phyloP scores from a whole-genome alignment of 257 asterid genomes.

The Penstemon eatonii region DNA sequence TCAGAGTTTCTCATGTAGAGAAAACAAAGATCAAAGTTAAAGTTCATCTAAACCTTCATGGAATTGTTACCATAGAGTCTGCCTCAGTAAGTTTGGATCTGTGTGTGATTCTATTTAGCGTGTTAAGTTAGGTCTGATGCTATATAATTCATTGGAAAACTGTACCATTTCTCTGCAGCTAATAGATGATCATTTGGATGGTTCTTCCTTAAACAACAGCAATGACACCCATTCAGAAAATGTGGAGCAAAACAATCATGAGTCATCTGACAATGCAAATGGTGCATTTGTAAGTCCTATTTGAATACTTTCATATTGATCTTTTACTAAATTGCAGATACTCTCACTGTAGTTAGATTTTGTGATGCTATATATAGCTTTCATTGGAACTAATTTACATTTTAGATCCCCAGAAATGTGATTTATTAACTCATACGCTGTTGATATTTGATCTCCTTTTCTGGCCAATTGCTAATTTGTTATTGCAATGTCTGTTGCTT shows the following conservation, averaged over 20 bases:
- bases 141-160: slow-evolving; percentile 16
- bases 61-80: slow-evolving; percentile 68
- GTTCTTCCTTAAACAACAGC: slow-evolving; percentile 37
- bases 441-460: slow-evolving; percentile 13
- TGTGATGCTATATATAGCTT: neutral
- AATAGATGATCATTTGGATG: slow-evolving; percentile 53
- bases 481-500: neutral
- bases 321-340: slow-evolving; percentile 16
- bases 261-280: slow-evolving; percentile 40
- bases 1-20: slow-evolving; percentile 53
- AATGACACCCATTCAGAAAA: slow-evolving; percentile 45
- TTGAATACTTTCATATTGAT: slow-evolving; percentile 18
- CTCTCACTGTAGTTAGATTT: neutral
- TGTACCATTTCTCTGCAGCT: slow-evolving; percentile 50
- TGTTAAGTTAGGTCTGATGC: slow-evolving; percentile 27
- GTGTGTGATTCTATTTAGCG: slow-evolving; percentile 8
- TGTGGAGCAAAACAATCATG: slow-evolving; percentile 45
- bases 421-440: slow-evolving; percentile 4
- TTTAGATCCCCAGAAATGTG: slow-evolving; percentile 11
- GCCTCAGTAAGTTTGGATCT: slow-evolving; percentile 64
- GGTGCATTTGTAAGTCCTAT: slow-evolving; percentile 47
- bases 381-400: neutral
- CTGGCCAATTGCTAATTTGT: slow-evolving; percentile 9
- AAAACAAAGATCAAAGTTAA: slow-evolving; percentile 65
- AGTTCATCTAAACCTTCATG: slow-evolving; percentile 76